Evolutionary conservation across 768 basidiomycete genomes (phyloP), one percentile per base, ranked within the genome.

Genomic region (Termitomyces sp.): DNA sequence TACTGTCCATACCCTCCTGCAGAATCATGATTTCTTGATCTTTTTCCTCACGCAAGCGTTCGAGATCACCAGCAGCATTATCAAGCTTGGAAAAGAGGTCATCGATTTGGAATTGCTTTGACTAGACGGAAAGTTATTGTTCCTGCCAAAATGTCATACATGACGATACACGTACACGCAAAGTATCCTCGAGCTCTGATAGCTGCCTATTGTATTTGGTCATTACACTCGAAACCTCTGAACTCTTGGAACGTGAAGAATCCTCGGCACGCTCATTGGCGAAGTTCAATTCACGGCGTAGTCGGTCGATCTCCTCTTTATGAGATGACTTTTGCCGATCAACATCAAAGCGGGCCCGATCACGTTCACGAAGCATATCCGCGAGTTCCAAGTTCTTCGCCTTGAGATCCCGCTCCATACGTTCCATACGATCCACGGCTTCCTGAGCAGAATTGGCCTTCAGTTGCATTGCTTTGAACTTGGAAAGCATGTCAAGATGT

Each of bases 191-290:
- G n/a, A 99, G 81, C 67, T 99, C 97, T 30, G 85, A 85, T 42
- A 99, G 74, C 70, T 99, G 97, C 54, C 97, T 81, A 71, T 98
- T 98, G 74, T 98, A 98, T 71, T 94, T 97, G 63, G 81, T 70
- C 71, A 98, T 79, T 58, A 99, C 82, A 56, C 75, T 73, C 2
- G 95, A 93, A 19, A 97, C 91, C 67, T 98, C 96, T 1, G 90
- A 88, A 70, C 86, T 93, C 80, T 96, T 98, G 55, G 88, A 86
- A 22, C 95, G 82, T 11, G 89, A 80, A 0, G 90, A 84, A 65
- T 99, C 97, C 61, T 98, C 95, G 2, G 94, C 94, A n/a, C 96
- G 88, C 72, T 99, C 97, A 64, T 97, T 96, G 6, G 97, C 93
- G 66, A 97, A 98, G 64, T 80, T 81, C 54, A 98, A 77, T 65